Evolutionary conservation across 768 basidiomycete species (phyloP).

Genomic region (Strobilomyces dryophilus): DNA sequence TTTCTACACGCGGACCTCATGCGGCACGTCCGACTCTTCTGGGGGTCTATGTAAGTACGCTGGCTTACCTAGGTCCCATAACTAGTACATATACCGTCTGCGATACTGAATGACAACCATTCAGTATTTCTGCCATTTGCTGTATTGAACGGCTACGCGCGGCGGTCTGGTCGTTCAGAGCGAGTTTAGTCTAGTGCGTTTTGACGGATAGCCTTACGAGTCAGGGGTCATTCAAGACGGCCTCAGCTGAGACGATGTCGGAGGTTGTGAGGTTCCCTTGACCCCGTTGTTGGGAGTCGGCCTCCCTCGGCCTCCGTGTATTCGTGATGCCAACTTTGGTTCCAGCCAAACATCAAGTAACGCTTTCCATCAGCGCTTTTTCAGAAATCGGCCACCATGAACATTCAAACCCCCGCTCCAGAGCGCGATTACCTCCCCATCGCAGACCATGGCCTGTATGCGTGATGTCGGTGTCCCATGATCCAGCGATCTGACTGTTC

Average conservation of each 20-base stretch:
- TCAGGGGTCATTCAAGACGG: too few relatives aligned
- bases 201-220: too few relatives aligned
- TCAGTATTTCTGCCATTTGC: too few relatives aligned
- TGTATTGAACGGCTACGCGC: too few relatives aligned
- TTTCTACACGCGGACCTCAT: too few relatives aligned
- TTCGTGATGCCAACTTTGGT: slow-evolving; percentile 6
- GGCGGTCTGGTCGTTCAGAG: too few relatives aligned
- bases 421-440: slow-evolving; percentile 71
- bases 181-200: too few relatives aligned
- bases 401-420: slow-evolving; percentile 46
- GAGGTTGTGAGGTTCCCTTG: not conserved
- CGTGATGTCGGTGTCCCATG: not conserved
- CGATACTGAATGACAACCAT: too few relatives aligned
- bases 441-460: slow-evolving; percentile 77
- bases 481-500: slow-evolving; percentile 8
- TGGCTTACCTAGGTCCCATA: too few relatives aligned
- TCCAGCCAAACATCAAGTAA: not conserved
- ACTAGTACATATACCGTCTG: too few relatives aligned
- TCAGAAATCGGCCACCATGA: slow-evolving; percentile 31
- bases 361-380: not conserved
- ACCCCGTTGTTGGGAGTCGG: not conserved
- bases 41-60: too few relatives aligned
- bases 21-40: too few relatives aligned
- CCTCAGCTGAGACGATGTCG: not conserved
- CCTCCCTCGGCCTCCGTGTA: slow-evolving; percentile 2